Evolutionary conservation across 2,329 filamentous ascomycete species (phyloP).

Genomic region (Aspergillus eucalypticola): DNA sequence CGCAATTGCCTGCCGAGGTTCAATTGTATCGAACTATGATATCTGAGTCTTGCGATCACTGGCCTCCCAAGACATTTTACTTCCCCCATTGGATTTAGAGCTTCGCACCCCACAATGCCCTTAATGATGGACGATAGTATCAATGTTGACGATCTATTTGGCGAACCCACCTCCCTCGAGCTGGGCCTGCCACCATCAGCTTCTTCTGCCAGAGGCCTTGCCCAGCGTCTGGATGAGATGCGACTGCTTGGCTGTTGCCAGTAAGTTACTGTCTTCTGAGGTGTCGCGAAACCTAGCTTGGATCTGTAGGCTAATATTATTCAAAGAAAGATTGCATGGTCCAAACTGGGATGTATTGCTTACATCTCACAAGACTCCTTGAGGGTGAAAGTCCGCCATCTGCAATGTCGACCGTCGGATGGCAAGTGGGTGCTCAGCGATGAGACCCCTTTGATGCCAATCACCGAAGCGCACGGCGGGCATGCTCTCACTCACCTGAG

Average conservation of each 20-base stretch:
- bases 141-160: constrained; percentile 74
- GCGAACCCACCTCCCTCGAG: constrained; percentile 61
- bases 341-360: constrained; percentile 80
- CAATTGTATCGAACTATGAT: constrained; percentile 14
- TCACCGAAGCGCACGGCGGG: constrained; percentile 62
- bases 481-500: constrained; percentile 75
- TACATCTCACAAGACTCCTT: constrained; percentile 73
- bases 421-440: constrained; percentile 76
- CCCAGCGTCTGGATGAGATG: constrained; percentile 74
- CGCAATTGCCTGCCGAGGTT: background rate
- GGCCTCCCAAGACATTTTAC: background rate
- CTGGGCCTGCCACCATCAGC: constrained; percentile 56
- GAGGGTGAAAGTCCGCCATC: constrained; percentile 69
- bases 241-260: constrained; percentile 75
- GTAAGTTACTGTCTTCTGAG: constrained; percentile 54
- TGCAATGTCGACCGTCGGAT: constrained; percentile 67
- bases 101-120: constrained; percentile 40
- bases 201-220: constrained; percentile 63
- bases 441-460: constrained; percentile 63
- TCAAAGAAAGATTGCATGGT: constrained; percentile 78
- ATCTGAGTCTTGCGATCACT: constrained; percentile 10
- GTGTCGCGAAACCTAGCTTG: background rate
- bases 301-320: constrained; percentile 23
- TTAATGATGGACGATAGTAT: constrained; percentile 60
- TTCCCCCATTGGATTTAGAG: background rate